Conservation (phyloP, 495 filamentous ascomycete genomes). For the Pyrenula massariospora region DNA sequence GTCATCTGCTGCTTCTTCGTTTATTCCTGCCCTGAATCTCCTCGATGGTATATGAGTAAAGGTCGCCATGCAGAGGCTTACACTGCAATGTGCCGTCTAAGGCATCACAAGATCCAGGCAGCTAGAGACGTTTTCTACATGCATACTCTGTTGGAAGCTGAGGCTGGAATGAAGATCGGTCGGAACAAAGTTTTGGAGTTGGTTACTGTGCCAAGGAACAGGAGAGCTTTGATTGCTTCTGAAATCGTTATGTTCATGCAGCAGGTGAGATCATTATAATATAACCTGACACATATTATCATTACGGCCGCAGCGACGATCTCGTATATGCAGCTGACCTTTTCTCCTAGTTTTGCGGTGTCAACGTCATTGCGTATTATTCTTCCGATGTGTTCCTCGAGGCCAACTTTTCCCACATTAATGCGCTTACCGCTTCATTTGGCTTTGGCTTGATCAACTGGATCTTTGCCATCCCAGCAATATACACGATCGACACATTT, state of each 20-base stretch:
- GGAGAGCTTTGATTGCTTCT: slow-evolving; percentile 38
- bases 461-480: slow-evolving; percentile 53
- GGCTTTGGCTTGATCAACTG: slow-evolving; percentile 57
- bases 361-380: slow-evolving; percentile 43
- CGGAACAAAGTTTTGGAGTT: slow-evolving; percentile 35
- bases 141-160: slow-evolving; percentile 31
- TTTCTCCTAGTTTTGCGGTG: slow-evolving; percentile 35
- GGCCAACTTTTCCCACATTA: slow-evolving; percentile 27
- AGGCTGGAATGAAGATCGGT: slow-evolving; percentile 31
- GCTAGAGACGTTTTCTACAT: slow-evolving; percentile 44
- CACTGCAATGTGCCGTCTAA: slow-evolving; percentile 29
- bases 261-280: too few species aligned
- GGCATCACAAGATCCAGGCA: slow-evolving; percentile 33
- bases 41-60: slow-evolving; percentile 54
- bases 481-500: slow-evolving; percentile 58
- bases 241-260: slow-evolving; percentile 42
- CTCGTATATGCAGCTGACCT: too few species aligned
- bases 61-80: slow-evolving; percentile 28
- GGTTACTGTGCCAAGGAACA: slow-evolving; percentile 41
- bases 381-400: slow-evolving; percentile 43
- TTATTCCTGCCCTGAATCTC: slow-evolving; percentile 54
- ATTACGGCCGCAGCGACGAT: too few species aligned
- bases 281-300: too few species aligned
- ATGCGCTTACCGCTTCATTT: slow-evolving; percentile 42
- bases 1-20: slow-evolving; percentile 37